Percentiles rank a stretch among this genome's conserved stretches.
Conservation (phyloP, 1,284 basidiomycete species). For the Cutaneotrichosporon curvatum region DNA sequence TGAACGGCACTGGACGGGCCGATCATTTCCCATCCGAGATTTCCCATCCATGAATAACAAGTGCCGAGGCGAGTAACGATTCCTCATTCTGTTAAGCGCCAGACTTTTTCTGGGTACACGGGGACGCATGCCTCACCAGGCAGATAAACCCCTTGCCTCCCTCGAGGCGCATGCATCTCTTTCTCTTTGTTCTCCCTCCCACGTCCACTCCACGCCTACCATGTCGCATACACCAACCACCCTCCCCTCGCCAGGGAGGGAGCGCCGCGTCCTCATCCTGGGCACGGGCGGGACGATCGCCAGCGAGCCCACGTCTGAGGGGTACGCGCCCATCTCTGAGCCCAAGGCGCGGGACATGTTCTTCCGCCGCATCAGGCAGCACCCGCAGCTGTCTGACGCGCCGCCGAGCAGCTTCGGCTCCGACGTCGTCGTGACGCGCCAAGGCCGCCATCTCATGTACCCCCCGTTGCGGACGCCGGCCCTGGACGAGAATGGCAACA, state of each 20-base stretch:
- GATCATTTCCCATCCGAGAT: too few species aligned
- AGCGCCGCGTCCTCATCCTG: conserved; percentile 28
- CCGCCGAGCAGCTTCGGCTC: conserved; percentile 2
- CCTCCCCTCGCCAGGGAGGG: background rate
- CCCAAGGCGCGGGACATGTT: conserved; percentile 32
- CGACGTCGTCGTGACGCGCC: background rate
- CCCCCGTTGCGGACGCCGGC: conserved; percentile 34
- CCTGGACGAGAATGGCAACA: conserved; percentile 29
- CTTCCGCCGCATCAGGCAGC: conserved; percentile 40
- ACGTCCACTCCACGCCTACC: too few species aligned
- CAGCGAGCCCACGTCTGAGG: conserved; percentile 33
- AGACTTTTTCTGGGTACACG: too few species aligned
- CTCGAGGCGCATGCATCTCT: too few species aligned
- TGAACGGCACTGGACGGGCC: too few species aligned
- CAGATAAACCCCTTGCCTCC: too few species aligned
- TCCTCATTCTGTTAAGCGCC: too few species aligned
- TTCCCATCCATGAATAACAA: too few species aligned
- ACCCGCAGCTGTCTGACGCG: conserved; percentile 33
- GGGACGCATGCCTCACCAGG: too few species aligned
- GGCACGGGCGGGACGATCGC: conserved; percentile 44
- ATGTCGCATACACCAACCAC: conserved; percentile 3
- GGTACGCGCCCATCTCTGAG: conserved; percentile 33
- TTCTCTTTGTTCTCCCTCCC: too few species aligned
- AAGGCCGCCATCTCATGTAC: conserved; percentile 27
- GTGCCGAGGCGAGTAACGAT: too few species aligned